These are phyloP conservation scores for Tolypocladium ovalisporum DNA, from an alignment of 2,329 filamentous ascomycete genomes.

Conservation along the genomic window DNA sequence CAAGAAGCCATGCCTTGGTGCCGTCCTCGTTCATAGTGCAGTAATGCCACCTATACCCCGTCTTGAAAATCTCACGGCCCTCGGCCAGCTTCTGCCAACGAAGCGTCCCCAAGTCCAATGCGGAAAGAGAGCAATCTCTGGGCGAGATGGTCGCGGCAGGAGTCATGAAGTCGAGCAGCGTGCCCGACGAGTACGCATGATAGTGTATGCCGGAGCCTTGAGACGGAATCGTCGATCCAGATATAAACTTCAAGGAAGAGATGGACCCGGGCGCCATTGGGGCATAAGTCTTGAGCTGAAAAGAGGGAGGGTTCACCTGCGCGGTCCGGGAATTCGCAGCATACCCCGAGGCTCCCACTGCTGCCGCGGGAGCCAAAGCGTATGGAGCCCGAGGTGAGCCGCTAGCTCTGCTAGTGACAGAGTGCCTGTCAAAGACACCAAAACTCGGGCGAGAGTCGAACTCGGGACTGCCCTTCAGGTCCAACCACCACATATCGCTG, in stretches of 20 bases:
- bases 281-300: slow-evolving; percentile 60
- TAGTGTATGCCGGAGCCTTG: slow-evolving; percentile 91
- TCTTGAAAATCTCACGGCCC: slow-evolving; percentile 83
- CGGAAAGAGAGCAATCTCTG: slow-evolving; percentile 82
- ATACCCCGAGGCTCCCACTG: slow-evolving; percentile 51
- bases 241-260: slow-evolving; percentile 77
- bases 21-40: slow-evolving; percentile 93
- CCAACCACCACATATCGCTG: slow-evolving; percentile 94
- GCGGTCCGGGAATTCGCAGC: slow-evolving; percentile 57
- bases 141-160: slow-evolving; percentile 79
- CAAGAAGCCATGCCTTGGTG: slow-evolving; percentile 94
- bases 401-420: slow-evolving; percentile 26
- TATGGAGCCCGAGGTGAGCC: slow-evolving; percentile 43
- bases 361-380: slow-evolving; percentile 35
- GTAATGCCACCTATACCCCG: slow-evolving; percentile 95
- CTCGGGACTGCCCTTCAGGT: slow-evolving; percentile 81
- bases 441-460: slow-evolving; percentile 60
- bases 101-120: slow-evolving; percentile 74
- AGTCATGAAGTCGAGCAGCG: slow-evolving; percentile 86
- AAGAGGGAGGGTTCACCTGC: slow-evolving; percentile 55
- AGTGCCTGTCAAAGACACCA: slow-evolving; percentile 38
- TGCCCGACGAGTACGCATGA: slow-evolving; percentile 87
- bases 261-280: slow-evolving; percentile 83
- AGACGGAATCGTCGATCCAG: slow-evolving; percentile 70
- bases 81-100: slow-evolving; percentile 94